These are phyloP conservation scores for Cyberlindnera euphorbiiphila DNA, from an alignment of 805 yeast species.

Conservation along the genomic window DNA sequence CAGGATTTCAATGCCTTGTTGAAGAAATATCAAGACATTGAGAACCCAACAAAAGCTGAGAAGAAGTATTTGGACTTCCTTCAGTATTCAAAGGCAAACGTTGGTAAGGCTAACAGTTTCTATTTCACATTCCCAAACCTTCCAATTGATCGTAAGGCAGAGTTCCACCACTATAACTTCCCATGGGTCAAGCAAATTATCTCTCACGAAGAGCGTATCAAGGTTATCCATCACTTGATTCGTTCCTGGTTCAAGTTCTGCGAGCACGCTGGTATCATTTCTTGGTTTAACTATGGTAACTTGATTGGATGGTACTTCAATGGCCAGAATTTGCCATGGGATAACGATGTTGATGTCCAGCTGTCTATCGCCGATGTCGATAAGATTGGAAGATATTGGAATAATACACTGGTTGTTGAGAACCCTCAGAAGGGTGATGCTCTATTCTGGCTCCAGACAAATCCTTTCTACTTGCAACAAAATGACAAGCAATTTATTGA, in stretches of 20 bases:
- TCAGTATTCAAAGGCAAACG: constrained; percentile 25
- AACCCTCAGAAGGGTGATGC: constrained; percentile 31
- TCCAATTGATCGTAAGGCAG: constrained; percentile 23
- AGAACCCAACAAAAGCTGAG: constrained; percentile 21
- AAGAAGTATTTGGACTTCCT: constrained; percentile 26
- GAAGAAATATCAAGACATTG: constrained; percentile 11
- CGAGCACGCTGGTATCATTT: constrained; percentile 36
- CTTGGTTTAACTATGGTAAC: constrained; percentile 67
- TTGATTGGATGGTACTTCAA: constrained; percentile 61
- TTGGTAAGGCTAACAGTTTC: constrained; percentile 22
- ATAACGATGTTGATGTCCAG: constrained; percentile 59
- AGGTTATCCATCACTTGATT: constrained; percentile 42
- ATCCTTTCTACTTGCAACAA: constrained; percentile 31
- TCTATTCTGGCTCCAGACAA: constrained; percentile 33
- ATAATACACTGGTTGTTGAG: constrained; percentile 49
- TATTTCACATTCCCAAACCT: constrained; percentile 29
- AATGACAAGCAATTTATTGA: constrained; percentile 41
- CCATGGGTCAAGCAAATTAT: constrained; percentile 31
- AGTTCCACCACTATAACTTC: constrained; percentile 31
- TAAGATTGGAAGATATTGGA: constrained; percentile 41
- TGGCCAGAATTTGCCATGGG: constrained; percentile 59
- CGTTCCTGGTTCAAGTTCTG: constrained; percentile 54
- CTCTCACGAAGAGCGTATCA: constrained; percentile 28
- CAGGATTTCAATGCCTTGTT: constrained; percentile 19
- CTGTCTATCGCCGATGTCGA: constrained; percentile 44